Conservation (phyloP, 805 yeast genomes). For the Schizosaccharomyces octosporus region DNA sequence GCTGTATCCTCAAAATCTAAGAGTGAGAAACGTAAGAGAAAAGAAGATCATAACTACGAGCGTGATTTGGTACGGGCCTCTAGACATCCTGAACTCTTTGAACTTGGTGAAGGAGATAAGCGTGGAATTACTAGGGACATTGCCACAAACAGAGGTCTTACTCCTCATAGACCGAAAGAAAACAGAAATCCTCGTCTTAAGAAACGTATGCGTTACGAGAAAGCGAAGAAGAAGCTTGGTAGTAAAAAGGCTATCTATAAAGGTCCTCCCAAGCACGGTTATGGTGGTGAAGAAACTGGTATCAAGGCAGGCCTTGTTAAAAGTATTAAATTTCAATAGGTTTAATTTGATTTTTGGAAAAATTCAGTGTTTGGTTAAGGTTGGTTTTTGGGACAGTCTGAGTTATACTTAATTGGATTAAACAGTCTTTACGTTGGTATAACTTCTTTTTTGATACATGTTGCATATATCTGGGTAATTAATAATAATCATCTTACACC, state of each 20-base stretch:
- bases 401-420: too few species aligned
- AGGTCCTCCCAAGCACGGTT: slow-evolving; percentile 30
- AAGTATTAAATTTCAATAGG: slow-evolving; percentile 40
- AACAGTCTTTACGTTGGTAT: too few species aligned
- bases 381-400: too few species aligned
- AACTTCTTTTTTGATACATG: too few species aligned
- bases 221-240: slow-evolving; percentile 79
- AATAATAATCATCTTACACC: too few species aligned
- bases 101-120: slow-evolving; percentile 53
- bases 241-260: slow-evolving; percentile 78
- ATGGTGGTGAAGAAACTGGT: slow-evolving; percentile 90
- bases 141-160: slow-evolving; percentile 84
- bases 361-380: too few species aligned
- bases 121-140: slow-evolving; percentile 90
- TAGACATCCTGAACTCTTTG: neutral
- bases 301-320: slow-evolving; percentile 81
- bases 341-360: neutral
- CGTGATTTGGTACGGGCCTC: neutral
- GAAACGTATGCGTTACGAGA: slow-evolving; percentile 90
- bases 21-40: slow-evolving; percentile 28
- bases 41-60: slow-evolving; percentile 29
- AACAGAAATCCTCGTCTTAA: slow-evolving; percentile 89
- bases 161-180: slow-evolving; percentile 80
- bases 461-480: too few species aligned
- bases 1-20: slow-evolving; percentile 26